phyloP scores from a whole-genome alignment of 2,329 filamentous ascomycete species.

The Cytospora chrysosperma region DNA sequence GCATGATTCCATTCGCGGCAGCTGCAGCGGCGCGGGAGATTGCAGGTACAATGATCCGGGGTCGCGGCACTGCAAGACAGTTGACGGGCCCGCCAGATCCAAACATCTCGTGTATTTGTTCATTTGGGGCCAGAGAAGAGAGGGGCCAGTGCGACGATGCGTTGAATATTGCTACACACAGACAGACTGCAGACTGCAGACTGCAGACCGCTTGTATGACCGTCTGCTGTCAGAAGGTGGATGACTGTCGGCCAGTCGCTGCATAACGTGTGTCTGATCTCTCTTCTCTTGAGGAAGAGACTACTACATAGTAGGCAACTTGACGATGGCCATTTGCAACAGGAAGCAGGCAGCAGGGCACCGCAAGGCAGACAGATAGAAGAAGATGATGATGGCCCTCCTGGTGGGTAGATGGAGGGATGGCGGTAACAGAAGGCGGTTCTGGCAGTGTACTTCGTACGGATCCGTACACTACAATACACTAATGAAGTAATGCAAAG shows the following conservation, averaged over 20 bases:
- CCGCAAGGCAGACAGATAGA: not conserved
- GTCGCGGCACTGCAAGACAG: not conserved
- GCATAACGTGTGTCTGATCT: not conserved
- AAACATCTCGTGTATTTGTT: not conserved
- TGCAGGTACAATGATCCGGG: slow-evolving; percentile 26
- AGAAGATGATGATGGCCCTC: not conserved
- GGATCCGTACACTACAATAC: too few relatives aligned
- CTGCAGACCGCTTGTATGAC: not conserved
- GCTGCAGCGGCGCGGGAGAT: slow-evolving; percentile 29
- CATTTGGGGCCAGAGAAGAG: not conserved
- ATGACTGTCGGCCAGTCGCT: not conserved
- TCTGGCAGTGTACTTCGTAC: not conserved
- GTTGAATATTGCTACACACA: not conserved
- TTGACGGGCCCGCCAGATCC: not conserved
- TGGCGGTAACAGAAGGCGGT: too few relatives aligned
- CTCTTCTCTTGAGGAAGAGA: not conserved
- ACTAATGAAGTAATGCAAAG: too few relatives aligned
- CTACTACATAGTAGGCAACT: too few relatives aligned
- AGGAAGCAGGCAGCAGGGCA: not conserved
- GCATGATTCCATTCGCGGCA: slow-evolving; percentile 19
- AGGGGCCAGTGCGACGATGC: not conserved
- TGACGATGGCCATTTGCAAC: not conserved
- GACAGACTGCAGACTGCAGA: not conserved
- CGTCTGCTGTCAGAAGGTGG: not conserved
- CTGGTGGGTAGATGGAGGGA: not conserved